Evolutionary conservation across 257 asterid genomes (phyloP).

Genomic region (Gentiana dahurica): DNA sequence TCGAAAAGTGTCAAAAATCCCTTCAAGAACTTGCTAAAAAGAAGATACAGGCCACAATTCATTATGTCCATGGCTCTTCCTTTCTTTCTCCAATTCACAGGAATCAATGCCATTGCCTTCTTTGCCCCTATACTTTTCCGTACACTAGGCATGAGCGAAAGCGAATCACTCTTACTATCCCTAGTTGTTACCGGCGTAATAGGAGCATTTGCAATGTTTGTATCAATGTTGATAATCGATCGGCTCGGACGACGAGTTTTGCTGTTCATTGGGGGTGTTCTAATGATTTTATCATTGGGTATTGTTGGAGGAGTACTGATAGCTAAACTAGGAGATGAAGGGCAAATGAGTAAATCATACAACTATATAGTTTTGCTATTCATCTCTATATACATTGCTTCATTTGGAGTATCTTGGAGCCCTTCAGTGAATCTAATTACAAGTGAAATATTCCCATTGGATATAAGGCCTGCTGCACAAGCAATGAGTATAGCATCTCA

Average conservation of each 20-base stretch:
- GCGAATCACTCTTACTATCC: conserved; percentile 15
- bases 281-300: background rate
- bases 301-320: conserved; percentile 18
- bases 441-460: conserved; percentile 26
- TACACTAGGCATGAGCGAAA: conserved; percentile 14
- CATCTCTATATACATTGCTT: conserved; percentile 20
- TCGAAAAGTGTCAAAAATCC: conserved; percentile 13
- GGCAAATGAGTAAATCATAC: conserved; percentile 10
- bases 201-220: background rate
- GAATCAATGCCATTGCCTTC: conserved; percentile 21
- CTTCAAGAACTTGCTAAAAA: conserved; percentile 6
- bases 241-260: conserved; percentile 1
- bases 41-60: conserved; percentile 21
- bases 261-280: background rate
- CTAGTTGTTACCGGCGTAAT: conserved; percentile 4
- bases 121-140: conserved; percentile 29
- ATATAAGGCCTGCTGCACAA: conserved; percentile 28
- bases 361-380: conserved; percentile 4
- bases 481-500: conserved; percentile 21
- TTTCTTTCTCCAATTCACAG: conserved; percentile 24
- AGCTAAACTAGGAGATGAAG: conserved; percentile 19
- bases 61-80: conserved; percentile 26
- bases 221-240: background rate
- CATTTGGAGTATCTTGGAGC: conserved; percentile 29
- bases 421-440: conserved; percentile 26